Base-by-base conservation (phyloP, 2,329 filamentous ascomycete species). In the Erysiphe neolycopersici region DNA sequence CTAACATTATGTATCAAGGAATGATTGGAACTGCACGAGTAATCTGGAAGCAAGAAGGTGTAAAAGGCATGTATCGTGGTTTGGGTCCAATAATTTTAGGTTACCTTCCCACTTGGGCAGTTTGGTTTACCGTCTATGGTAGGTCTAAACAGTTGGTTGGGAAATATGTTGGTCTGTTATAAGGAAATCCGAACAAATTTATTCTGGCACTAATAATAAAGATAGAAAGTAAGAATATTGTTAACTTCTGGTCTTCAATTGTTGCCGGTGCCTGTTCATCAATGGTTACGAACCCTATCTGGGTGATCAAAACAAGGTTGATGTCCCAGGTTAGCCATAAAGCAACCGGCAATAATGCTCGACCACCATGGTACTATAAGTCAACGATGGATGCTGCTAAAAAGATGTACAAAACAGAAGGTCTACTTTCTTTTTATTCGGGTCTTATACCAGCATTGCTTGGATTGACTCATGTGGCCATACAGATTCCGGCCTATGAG, bases 261-360 rank as follows among this genome's bases (percentile, higher is more conserved):
- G 71, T 84, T 45, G 89, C 87, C 19, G 89, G 89, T 43, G 84
- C 76, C 47, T 93, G 80, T 62, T 94, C 85, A 51, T 98, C 89
- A 4, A 69, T 95, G 49, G 79, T 78, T 48, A 98, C 89, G 19
- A 98, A 95, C 59, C 89, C 89, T 0, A 98, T 98, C 47, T 98
- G 89, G 89, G 89, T 98, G 33, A 93, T 98, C 64, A 98, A 98
- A 62, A 98, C 89, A 41, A 71, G 89, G 51, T 71, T 98, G 52
- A 95, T 95, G 89, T 93, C 89, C 33, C 89, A 95, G 63, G 79
- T 75, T 18, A 75, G 71, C 50, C 59, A 65, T 33, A 66, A 63
- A 47, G 64, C 69, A 49, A 66, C 61, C 30, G 65, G 62, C 54
- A 56, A 68, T 58, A 56, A 58, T 49, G 67, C 69, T 17, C 68